Base-by-base conservation (phyloP, 208 protist genomes). In the Leishmania mexicana region DNA sequence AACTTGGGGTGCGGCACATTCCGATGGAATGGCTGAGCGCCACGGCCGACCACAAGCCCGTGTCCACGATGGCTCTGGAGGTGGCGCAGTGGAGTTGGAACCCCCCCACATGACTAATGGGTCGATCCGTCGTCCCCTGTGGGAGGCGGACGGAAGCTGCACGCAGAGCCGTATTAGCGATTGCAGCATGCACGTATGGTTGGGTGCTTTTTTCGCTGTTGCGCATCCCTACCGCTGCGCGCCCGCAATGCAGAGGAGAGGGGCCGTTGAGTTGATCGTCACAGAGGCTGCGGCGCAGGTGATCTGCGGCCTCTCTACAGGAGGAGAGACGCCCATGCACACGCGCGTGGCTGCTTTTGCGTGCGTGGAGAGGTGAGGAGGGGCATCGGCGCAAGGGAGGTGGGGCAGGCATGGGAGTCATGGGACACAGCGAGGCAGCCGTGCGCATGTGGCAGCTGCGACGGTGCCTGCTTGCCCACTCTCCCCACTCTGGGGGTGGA, bases 1-100 rank as follows among this genome's bases (percentile, higher is more conserved):
- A 86, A 49, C 81, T 93, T 17, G 95, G 95, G 0, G 90, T 90
- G 40, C 92, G 95, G 8, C 72, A 84, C 38, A 88, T 98, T 38
- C 92, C 95, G 35, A 65, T 83, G 40, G 81, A 81, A 49, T 98
- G 95, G 93, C 67, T 98, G 28, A 96, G 85, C 76, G 92, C 95
- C 31, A 96, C 92, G 28, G 78, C 77, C 6, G 91, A 94, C 53
- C 84, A 95, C 81, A 84, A 85, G 71, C 74, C 89, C 7, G 84
- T 98, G 47, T 81, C 86, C 57, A 97, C 92, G 21, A 77, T 91
- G 81, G 89, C 95, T 42, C 78, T 96, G 40, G 89, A 96, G 78
- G 81, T 97, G 21, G 91, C 93, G 15, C 95, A 98, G 86, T 96
- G 92, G 88, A 83, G 87, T 54, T 98, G 93, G 93, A 98, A 98